phyloP scores from a whole-genome alignment of 2,329 filamentous ascomycete genomes.

The Ophiostoma triangulosporum region DNA sequence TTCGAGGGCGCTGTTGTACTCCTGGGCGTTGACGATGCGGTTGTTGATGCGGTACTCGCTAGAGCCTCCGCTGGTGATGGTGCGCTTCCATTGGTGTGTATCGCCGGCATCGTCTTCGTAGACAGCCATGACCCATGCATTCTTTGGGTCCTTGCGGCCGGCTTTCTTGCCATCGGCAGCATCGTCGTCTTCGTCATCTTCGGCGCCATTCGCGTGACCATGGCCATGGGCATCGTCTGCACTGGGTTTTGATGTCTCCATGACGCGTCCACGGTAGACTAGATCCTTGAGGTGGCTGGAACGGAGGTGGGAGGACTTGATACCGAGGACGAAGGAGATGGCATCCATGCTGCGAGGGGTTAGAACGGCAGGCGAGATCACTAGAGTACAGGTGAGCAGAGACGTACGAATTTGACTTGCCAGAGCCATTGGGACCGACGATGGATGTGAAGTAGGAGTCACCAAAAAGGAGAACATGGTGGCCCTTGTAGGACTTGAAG shows the following conservation, averaged over 20 bases:
- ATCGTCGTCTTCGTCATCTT: conserved; percentile 31
- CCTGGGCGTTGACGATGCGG: conserved; percentile 69
- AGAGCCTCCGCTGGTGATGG: conserved; percentile 73
- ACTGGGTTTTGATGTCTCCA: conserved; percentile 86
- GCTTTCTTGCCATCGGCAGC: conserved; percentile 43
- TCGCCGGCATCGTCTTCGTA: conserved; percentile 96
- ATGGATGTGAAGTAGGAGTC: conserved; percentile 99
- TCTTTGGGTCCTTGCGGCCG: conserved; percentile 74
- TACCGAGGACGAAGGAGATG: conserved; percentile 96
- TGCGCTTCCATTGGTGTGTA: conserved; percentile 90
- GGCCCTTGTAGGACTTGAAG: conserved; percentile 99
- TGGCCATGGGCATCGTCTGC: conserved; percentile 49
- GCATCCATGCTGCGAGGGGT: conserved; percentile 69
- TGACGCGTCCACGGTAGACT: conserved; percentile 86
- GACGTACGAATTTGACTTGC: conserved; percentile 74
- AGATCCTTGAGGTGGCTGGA: conserved; percentile 89
- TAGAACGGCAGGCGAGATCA: background rate
- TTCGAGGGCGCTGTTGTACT: conserved; percentile 89
- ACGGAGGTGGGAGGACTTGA: conserved; percentile 95
- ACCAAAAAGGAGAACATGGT: conserved; percentile 86
- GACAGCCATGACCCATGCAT: conserved; percentile 97
- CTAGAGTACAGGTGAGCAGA: conserved; percentile 35
- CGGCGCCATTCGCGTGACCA: conserved; percentile 47
- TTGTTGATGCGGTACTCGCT: conserved; percentile 98
- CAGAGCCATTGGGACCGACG: conserved; percentile 97